These are phyloP conservation scores for Penicillium sp. DNA, from an alignment of 2,329 filamentous ascomycete species.

Conservation along the genomic window DNA sequence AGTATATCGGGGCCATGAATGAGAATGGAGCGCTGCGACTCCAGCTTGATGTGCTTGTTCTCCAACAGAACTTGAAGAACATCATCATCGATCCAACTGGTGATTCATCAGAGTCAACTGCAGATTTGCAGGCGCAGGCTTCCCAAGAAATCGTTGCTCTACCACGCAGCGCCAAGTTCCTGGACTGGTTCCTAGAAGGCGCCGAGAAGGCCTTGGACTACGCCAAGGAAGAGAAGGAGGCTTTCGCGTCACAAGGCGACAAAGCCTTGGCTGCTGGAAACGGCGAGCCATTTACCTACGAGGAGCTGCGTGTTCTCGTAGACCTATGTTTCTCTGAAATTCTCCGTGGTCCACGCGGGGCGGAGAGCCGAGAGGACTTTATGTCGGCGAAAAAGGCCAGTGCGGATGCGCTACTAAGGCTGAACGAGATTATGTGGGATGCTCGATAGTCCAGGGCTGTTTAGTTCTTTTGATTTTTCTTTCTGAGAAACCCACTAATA, in stretches of 20 bases:
- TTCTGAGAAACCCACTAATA: not conserved
- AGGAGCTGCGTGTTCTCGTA: slow-evolving; percentile 44
- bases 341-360: slow-evolving; percentile 39
- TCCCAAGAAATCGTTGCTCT: slow-evolving; percentile 39
- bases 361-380: slow-evolving; percentile 44
- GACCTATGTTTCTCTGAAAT: slow-evolving; percentile 47
- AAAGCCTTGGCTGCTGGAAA: slow-evolving; percentile 36
- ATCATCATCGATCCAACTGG: slow-evolving; percentile 53
- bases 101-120: slow-evolving; percentile 5
- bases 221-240: slow-evolving; percentile 44
- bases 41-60: slow-evolving; percentile 87
- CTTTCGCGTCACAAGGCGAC: slow-evolving; percentile 34
- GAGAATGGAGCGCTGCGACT: slow-evolving; percentile 77
- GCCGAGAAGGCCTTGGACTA: slow-evolving; percentile 44
- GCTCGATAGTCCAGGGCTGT: slow-evolving; percentile 24
- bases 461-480: not conserved
- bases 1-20: slow-evolving; percentile 78
- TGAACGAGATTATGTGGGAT: slow-evolving; percentile 51
- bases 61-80: slow-evolving; percentile 96
- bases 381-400: slow-evolving; percentile 46
- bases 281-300: slow-evolving; percentile 44
- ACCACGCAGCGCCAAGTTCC: slow-evolving; percentile 44
- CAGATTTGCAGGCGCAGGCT: slow-evolving; percentile 6
- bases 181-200: slow-evolving; percentile 48
- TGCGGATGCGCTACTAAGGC: slow-evolving; percentile 41